Evolutionary conservation across 768 basidiomycete genomes (phyloP).

Genomic region (Boletales sp.): DNA sequence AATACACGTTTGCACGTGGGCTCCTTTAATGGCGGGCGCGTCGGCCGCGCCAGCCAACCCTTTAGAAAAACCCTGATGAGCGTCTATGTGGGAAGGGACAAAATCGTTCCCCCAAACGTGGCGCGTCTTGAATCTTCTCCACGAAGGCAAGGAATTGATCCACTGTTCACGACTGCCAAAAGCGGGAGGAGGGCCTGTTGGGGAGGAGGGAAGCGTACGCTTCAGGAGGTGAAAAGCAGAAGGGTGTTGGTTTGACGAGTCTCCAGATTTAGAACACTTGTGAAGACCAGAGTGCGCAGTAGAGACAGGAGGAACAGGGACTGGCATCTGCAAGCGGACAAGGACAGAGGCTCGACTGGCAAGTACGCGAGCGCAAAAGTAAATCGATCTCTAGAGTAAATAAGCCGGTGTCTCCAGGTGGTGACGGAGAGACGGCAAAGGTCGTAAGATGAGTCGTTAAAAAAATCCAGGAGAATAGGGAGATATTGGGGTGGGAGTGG

Average conservation of each 20-base stretch:
- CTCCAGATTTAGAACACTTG: constrained; percentile 52
- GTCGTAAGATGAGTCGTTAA: constrained; percentile 78
- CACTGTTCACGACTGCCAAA: constrained; percentile 69
- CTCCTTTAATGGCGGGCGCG: constrained; percentile 83
- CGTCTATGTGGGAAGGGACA: constrained; percentile 8
- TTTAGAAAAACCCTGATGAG: constrained; percentile 58
- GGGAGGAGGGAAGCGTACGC: constrained; percentile 56
- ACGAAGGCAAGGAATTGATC: constrained; percentile 67
- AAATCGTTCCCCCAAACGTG: constrained; percentile 61
- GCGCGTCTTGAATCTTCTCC: constrained; percentile 66
- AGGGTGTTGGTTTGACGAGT: constrained; percentile 32
- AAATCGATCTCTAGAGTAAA: constrained; percentile 42
- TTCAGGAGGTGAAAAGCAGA: constrained; percentile 53
- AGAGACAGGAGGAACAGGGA: constrained; percentile 68
- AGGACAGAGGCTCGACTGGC: constrained; percentile 41
- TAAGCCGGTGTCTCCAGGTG: constrained; percentile 36
- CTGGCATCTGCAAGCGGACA: constrained; percentile 71
- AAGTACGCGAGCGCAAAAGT: constrained; percentile 41
- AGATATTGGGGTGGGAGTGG: constrained; percentile 41
- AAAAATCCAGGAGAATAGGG: constrained; percentile 20
- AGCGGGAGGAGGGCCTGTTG: constrained; percentile 59
- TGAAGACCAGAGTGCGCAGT: constrained; percentile 62
- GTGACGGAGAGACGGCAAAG: constrained; percentile 34
- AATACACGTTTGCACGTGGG: constrained; percentile 80
- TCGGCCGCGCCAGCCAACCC: constrained; percentile 77